A percentile compares a stretch with the other conserved stretches of the same genome.
Evolutionary conservation across 2,329 filamentous ascomycete species (phyloP).

Genomic region (Paramyrothecium roridum): DNA sequence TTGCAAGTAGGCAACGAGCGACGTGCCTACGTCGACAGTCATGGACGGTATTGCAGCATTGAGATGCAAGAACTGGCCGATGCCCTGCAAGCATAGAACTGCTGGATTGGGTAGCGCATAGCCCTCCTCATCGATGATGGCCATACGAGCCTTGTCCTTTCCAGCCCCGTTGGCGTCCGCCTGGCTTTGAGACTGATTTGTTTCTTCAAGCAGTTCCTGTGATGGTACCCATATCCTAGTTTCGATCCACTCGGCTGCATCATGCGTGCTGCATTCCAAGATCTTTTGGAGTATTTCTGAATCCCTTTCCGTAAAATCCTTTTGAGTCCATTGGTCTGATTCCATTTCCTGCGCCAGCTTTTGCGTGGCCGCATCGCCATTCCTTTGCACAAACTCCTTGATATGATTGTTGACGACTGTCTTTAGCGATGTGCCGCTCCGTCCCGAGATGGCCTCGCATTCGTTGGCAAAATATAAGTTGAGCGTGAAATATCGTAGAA

Average conservation of each 20-base stretch:
- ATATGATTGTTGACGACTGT: conserved; percentile 80
- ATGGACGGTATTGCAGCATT: conserved; percentile 85
- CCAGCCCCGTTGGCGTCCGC: conserved; percentile 44
- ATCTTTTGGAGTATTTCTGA: conserved; percentile 60
- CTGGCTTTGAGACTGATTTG: conserved; percentile 26
- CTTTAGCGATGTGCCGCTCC: conserved; percentile 72
- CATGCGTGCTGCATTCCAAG: conserved; percentile 66
- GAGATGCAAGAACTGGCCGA: conserved; percentile 79
- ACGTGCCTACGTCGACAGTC: conserved; percentile 75
- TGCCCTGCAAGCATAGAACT: conserved; percentile 73
- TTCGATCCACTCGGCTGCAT: conserved; percentile 65
- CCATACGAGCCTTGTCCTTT: conserved; percentile 67
- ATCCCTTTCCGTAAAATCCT: conserved; percentile 67
- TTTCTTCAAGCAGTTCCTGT: conserved; percentile 28
- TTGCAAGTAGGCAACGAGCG: conserved; percentile 81
- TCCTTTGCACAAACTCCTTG: conserved; percentile 70
- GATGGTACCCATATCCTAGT: conserved; percentile 56
- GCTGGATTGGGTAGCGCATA: conserved; percentile 86
- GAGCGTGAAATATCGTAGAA: conserved; percentile 78
- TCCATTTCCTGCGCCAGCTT: conserved; percentile 75
- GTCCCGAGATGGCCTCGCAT: conserved; percentile 79
- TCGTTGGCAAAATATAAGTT: conserved; percentile 83
- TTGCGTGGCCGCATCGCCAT: conserved; percentile 71
- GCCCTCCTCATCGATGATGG: conserved; percentile 77
- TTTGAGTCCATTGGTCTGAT: conserved; percentile 74